Conservation (phyloP, 176 grass and related monocot genomes). For the Oryza glumipatula region DNA sequence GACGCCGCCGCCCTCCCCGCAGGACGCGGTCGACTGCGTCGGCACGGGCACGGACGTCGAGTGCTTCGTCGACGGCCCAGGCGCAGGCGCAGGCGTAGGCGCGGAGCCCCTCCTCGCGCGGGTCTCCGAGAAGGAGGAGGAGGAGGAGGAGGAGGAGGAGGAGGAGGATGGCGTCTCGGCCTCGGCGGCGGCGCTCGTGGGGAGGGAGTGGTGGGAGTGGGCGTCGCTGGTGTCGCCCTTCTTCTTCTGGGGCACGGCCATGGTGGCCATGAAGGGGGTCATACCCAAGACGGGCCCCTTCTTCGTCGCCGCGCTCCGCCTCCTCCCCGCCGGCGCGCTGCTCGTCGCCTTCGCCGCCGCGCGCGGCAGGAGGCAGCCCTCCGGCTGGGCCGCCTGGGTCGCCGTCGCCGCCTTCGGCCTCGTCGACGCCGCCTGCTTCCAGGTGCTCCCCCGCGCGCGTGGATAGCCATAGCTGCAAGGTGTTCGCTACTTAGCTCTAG, state of each 20-base stretch:
- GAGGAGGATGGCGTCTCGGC: constrained; percentile 8
- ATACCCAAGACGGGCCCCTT: constrained; percentile 92
- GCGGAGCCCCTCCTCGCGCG: background rate
- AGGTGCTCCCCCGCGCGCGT: constrained; percentile 53
- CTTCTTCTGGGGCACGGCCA: constrained; percentile 99
- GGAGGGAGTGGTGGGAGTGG: constrained; percentile 58
- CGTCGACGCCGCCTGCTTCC: constrained; percentile 88
- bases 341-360: constrained; percentile 74
- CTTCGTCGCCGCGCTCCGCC: constrained; percentile 77
- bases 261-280: constrained; percentile 99
- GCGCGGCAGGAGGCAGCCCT: constrained; percentile 76
- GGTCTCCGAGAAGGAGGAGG: background rate
- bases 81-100: background rate
- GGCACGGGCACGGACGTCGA: constrained; percentile 63
- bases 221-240: constrained; percentile 81
- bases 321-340: constrained; percentile 72
- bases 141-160: background rate
- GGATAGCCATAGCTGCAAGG: background rate
- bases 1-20: constrained; percentile 10
- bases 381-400: constrained; percentile 67
- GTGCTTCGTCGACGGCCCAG: constrained; percentile 44
- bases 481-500: background rate
- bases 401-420: constrained; percentile 69
- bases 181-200: background rate
- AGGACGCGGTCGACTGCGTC: constrained; percentile 55